Evolutionary conservation across 495 filamentous ascomycete genomes (phyloP).

Genomic region (Lepidopterella palustris): DNA sequence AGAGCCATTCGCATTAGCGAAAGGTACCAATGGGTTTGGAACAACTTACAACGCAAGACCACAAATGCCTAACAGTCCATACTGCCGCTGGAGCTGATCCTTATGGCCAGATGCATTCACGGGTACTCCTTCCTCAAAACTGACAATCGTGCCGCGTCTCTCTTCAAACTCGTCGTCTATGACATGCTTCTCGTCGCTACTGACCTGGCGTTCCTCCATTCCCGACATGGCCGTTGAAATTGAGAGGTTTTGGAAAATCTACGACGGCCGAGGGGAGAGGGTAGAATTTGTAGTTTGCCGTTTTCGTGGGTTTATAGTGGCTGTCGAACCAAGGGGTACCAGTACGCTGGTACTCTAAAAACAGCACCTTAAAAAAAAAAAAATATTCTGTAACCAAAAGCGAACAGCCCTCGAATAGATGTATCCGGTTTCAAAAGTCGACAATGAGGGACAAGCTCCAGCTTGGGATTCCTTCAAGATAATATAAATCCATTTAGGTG

Average conservation of each 20-base stretch:
- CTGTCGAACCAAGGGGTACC: no score
- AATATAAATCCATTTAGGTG: background rate
- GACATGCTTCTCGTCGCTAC: slow-evolving; percentile 6
- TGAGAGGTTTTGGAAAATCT: no score
- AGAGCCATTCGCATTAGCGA: background rate
- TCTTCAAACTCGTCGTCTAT: slow-evolving; percentile 10
- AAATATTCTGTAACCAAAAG: no score
- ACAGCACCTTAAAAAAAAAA: no score
- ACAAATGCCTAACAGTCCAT: slow-evolving; percentile 46
- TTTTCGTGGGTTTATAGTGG: no score
- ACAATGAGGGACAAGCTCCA: background rate
- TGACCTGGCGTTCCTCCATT: background rate
- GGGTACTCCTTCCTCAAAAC: slow-evolving; percentile 11
- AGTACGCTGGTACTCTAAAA: no score
- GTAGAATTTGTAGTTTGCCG: no score
- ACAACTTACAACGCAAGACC: slow-evolving; percentile 41
- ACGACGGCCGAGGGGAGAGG: no score
- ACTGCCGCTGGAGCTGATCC: slow-evolving; percentile 52
- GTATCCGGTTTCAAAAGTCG: no score
- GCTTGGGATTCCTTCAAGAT: background rate
- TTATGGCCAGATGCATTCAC: slow-evolving; percentile 50
- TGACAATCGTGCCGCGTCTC: slow-evolving; percentile 10
- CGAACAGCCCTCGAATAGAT: no score
- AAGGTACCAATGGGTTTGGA: background rate
- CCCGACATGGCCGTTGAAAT: background rate